Conservation (phyloP, 805 yeast genomes). For the Myxozyma udenii region DNA sequence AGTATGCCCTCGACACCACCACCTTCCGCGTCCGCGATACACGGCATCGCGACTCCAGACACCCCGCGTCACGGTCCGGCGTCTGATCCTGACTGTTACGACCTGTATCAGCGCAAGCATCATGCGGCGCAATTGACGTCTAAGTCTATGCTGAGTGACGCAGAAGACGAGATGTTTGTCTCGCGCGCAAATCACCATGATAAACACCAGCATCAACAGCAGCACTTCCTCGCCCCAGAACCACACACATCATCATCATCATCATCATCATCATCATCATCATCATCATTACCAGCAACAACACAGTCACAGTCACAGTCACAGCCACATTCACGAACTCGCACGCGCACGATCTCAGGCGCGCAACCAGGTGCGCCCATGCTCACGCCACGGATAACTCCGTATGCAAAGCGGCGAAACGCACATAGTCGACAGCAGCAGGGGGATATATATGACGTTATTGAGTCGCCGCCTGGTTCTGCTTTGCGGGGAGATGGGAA, state of each 20-base stretch:
- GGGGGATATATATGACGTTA: background rate
- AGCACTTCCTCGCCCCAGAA: background rate
- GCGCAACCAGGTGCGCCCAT: slow-evolving; percentile 20
- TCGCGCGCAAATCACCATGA: no score
- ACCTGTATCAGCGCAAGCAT: background rate
- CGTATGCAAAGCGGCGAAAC: slow-evolving; percentile 11
- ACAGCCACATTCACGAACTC: slow-evolving; percentile 1
- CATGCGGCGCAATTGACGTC: no score
- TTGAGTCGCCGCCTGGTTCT: no score
- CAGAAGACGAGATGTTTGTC: no score
- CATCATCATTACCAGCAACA: background rate
- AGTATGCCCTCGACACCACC: slow-evolving; percentile 5
- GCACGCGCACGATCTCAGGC: slow-evolving; percentile 24
- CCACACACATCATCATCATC: background rate
- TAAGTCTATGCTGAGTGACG: no score
- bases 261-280: background rate
- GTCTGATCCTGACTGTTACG: slow-evolving; percentile 19
- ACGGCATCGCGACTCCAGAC: slow-evolving; percentile 20
- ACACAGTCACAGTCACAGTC: background rate
- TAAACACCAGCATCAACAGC: slow-evolving; percentile 5
- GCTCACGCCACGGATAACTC: slow-evolving; percentile 28
- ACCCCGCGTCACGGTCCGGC: slow-evolving; percentile 28
- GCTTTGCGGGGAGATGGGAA: no score
- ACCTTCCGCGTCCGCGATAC: background rate
- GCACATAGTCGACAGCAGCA: slow-evolving; percentile 1